Base-by-base conservation (phyloP, 78 protist species). In the Dictyostelium intermedium region DNA sequence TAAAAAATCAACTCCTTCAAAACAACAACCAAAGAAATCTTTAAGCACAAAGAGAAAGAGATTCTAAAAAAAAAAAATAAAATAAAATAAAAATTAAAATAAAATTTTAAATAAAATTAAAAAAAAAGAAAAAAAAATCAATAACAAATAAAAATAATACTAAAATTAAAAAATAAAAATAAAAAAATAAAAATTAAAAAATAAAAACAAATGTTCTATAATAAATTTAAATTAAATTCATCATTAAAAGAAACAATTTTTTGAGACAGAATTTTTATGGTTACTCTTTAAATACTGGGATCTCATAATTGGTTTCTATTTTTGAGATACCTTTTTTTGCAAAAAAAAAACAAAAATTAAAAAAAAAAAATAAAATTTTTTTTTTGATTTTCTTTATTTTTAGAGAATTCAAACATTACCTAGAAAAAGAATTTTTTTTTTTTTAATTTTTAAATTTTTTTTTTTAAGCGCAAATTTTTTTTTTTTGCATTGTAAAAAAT, bases 51-150 rank as follows among this genome's bases (percentile, higher is more conserved):
- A 63, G 13, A 70, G 77, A 70, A 70, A 70, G 77, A 70, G 77
- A 70, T 70, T 70, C 41, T 70, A 70, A 70, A 70, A 70, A 70
- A 70, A 70, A 13, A 27, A 70, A 70, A 70, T 25, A 70, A 70
- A 30, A 69, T 10, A 69, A 70, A 70, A 70, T 1, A 27, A 66
- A 66, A 27, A 66, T 27, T 10, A 66, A 27, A 27, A 66, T 3
- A 32, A 8, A 14, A n/a, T n/a, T n/a, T 70, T 0, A 32, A 70
- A 13, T 8, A n/a, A 63, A 1, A 63, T 25, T 3, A 63, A 63
- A 25, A 63, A n/a, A 63, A 63, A n/a, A 61, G n/a, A 63, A 63
- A 63, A 63, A 25, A 25, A 63, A 63, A 23, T 14, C 14, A 53
- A 14, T 53, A 53, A 60, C 23, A 60, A 47, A 47, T 16, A 9